Conservation (phyloP, 164 flowering plant species). For the Magnolia sinica region DNA sequence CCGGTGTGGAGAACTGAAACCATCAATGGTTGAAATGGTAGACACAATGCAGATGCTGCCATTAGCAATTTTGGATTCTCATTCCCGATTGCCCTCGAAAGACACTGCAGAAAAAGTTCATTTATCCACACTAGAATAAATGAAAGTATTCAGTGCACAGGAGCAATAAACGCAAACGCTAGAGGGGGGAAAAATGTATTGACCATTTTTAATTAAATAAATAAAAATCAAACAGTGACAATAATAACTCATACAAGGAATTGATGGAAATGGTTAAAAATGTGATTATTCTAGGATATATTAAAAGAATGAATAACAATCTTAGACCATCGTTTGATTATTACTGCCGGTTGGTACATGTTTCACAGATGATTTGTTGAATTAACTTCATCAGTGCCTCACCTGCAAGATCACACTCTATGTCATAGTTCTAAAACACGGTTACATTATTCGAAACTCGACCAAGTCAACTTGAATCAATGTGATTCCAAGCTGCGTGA, state of each 20-base stretch:
- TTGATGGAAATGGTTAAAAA: background rate
- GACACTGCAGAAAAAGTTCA: slow-evolving; percentile 53
- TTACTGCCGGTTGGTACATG: slow-evolving; percentile 9
- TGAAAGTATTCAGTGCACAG: background rate
- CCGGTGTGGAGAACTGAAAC: slow-evolving; percentile 96
- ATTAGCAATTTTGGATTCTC: slow-evolving; percentile 81
- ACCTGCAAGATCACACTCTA: background rate
- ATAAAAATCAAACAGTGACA: background rate
- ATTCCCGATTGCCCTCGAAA: slow-evolving; percentile 73
- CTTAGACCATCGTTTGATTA: background rate
- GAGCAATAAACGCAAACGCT: background rate
- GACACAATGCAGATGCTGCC: slow-evolving; percentile 76
- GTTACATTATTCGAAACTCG: too few species aligned
- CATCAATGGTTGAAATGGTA: slow-evolving; percentile 89
- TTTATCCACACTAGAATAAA: background rate
- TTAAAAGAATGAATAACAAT: background rate
- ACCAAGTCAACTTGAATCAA: too few species aligned
- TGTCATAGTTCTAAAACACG: too few species aligned
- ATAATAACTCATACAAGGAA: background rate
- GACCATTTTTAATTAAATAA: background rate
- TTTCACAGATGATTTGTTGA: slow-evolving; percentile 12
- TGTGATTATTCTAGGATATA: background rate
- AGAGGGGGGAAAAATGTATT: background rate
- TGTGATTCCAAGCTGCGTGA: too few species aligned
- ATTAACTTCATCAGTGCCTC: slow-evolving; percentile 5